These are phyloP conservation scores for Mycosarcoma maydis DNA, from an alignment of 1,284 basidiomycete genomes.

Conservation along the genomic window DNA sequence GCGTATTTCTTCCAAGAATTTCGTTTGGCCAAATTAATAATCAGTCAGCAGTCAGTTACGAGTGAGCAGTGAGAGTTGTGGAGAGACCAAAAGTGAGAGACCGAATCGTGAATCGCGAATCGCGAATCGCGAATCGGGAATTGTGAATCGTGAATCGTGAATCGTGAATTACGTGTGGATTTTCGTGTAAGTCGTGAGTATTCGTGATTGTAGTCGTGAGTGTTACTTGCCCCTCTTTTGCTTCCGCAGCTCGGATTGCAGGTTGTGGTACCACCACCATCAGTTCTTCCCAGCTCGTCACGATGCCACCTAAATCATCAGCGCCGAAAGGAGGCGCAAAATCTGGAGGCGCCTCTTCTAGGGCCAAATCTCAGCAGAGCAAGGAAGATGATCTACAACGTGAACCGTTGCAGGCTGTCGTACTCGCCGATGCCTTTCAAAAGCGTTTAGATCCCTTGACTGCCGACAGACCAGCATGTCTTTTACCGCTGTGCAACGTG, in stretches of 20 bases:
- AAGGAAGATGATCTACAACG: conserved; percentile 57
- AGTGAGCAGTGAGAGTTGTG: not conserved
- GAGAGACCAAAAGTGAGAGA: not conserved
- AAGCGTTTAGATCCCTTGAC: conserved; percentile 89
- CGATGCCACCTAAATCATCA: conserved; percentile 41
- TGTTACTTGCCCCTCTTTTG: no score
- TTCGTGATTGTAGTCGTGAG: no score
- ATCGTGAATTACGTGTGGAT: conserved; percentile 5
- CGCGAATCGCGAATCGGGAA: no score
- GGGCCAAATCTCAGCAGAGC: conserved; percentile 38
- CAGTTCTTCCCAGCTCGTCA: not conserved
- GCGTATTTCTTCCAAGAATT: conserved; percentile 1
- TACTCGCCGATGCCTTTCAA: conserved; percentile 94
- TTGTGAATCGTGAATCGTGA: no score
- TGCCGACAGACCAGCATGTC: conserved; percentile 70
- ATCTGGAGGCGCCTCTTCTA: conserved; percentile 22
- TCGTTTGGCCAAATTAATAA: no score
- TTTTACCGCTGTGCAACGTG: conserved; percentile 92
- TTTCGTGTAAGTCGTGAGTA: no score
- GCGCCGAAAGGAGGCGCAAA: conserved; percentile 27
- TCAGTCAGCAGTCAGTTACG: no score
- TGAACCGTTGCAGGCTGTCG: conserved; percentile 80
- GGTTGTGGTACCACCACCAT: not conserved
- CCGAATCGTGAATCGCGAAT: no score
- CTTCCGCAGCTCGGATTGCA: no score